Percentiles rank a stretch among this genome's conserved stretches.
phyloP scores from a whole-genome alignment of 176 grass and related monocot genomes.

The Typha latifolia region DNA sequence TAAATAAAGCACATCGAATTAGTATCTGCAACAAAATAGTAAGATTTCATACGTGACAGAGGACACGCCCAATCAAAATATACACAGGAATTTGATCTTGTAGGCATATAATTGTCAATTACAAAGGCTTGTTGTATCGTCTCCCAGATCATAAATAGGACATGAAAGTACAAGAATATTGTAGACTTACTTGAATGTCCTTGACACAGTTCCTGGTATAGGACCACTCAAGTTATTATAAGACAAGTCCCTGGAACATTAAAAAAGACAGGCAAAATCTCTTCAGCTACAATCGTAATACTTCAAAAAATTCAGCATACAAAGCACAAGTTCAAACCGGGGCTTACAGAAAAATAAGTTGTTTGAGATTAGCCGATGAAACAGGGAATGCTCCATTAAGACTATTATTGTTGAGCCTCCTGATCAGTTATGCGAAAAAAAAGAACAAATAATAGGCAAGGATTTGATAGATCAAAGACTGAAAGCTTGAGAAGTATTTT shows the following conservation, averaged over 20 bases:
- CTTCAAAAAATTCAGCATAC: not conserved
- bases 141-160: too few species aligned
- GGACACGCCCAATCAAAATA: too few species aligned
- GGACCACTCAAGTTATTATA: constrained; percentile 85
- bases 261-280: not conserved
- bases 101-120: too few species aligned
- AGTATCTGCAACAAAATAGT: too few species aligned
- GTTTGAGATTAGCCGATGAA: constrained; percentile 41
- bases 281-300: not conserved
- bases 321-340: not conserved
- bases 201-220: constrained; percentile 50
- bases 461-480: not conserved
- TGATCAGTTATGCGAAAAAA: constrained; percentile 28
- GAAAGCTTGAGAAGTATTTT: constrained; percentile 3
- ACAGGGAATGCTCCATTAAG: constrained; percentile 71
- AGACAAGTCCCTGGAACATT: constrained; percentile 69
- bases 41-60: too few species aligned
- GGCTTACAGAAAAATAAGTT: constrained; percentile 86
- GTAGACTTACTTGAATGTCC: constrained; percentile 70
- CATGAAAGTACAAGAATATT: not conserved
- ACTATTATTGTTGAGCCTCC: constrained; percentile 87
- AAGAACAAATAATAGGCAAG: constrained; percentile 7
- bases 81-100: too few species aligned
- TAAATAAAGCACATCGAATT: too few species aligned
- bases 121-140: too few species aligned